Evolutionary conservation across 306 rosid genomes (phyloP).

Genomic region (Urtica urens): DNA sequence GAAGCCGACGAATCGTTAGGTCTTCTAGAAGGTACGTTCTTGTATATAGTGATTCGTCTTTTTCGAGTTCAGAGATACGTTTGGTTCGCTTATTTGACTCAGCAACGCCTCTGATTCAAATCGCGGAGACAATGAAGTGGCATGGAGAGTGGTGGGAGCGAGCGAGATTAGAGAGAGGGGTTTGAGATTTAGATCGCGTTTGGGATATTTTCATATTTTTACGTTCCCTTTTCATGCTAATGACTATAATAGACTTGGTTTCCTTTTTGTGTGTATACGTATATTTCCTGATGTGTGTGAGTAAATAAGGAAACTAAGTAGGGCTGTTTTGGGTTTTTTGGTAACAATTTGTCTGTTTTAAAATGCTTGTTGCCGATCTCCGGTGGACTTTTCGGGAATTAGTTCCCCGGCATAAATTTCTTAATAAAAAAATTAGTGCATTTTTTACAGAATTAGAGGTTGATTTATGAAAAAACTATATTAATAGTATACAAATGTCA

Average conservation of each 20-base stretch:
- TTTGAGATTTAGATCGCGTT: conserved; percentile 31
- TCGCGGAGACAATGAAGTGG: conserved; percentile 4
- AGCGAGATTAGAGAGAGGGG: neutral
- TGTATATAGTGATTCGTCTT: neutral
- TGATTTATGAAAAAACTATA: too few relatives aligned
- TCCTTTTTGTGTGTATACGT: too few relatives aligned
- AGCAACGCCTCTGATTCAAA: conserved; percentile 10
- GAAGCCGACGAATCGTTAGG: neutral
- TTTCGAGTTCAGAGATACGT: neutral
- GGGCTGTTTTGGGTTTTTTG: conserved; percentile 2
- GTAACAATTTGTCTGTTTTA: neutral
- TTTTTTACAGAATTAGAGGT: neutral
- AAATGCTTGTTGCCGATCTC: neutral
- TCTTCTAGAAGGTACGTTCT: neutral
- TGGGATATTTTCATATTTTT: neutral
- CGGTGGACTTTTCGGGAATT: neutral
- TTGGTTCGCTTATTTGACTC: conserved; percentile 36
- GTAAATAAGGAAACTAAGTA: neutral
- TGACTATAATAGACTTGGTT: conserved; percentile 11
- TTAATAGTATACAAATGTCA: too few relatives aligned
- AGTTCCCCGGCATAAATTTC: neutral
- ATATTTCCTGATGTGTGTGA: neutral
- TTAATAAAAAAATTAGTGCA: neutral
- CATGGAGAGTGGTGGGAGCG: neutral
- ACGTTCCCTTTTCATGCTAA: neutral